Percentiles rank a stretch among this genome's conserved stretches.
Evolutionary conservation across 345 rosid genomes (phyloP).

Genomic region (Luvunga scandens): DNA sequence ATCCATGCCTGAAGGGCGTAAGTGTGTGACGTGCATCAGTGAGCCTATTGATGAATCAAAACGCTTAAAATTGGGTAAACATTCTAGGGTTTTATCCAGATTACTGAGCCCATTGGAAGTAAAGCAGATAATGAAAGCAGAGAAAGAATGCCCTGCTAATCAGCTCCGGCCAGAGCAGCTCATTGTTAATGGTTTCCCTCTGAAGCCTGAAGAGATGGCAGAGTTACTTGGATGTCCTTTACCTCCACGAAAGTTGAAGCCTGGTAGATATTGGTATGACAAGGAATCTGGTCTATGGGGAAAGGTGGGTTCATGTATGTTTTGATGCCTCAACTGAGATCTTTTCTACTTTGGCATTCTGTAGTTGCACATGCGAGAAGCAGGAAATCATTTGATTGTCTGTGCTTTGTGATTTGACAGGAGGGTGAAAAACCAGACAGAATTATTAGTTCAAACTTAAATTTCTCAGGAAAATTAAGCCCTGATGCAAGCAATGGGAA

Average conservation of each 20-base stretch:
- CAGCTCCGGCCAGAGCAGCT: conserved; percentile 95
- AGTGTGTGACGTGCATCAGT: conserved; percentile 86
- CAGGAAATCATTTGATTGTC: not conserved
- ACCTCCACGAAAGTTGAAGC: conserved; percentile 87
- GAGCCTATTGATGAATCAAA: conserved; percentile 85
- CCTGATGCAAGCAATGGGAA: conserved; percentile 82
- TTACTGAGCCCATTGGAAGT: conserved; percentile 93
- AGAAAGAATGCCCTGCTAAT: conserved; percentile 89
- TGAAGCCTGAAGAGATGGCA: conserved; percentile 88
- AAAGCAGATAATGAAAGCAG: conserved; percentile 98
- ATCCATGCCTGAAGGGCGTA: conserved; percentile 99
- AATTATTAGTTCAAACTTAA: conserved; percentile 81
- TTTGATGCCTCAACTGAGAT: conserved; percentile 6
- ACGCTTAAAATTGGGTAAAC: conserved; percentile 69
- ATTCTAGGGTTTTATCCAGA: conserved; percentile 69
- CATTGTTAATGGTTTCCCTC: conserved; percentile 74
- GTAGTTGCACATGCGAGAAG: not conserved
- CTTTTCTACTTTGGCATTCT: conserved; percentile 13
- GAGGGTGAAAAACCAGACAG: conserved; percentile 95
- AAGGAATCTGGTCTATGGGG: conserved; percentile 99
- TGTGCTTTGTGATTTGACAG: conserved; percentile 43
- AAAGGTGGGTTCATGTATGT: conserved; percentile 45
- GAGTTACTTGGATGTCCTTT: conserved; percentile 72
- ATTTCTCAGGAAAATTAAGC: conserved; percentile 74
- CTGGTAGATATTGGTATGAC: conserved; percentile 97